A percentile compares a stretch with the other conserved stretches of the same genome.
phyloP scores from a whole-genome alignment of 1,284 basidiomycete species.

The Afroboletus lepidellus region DNA sequence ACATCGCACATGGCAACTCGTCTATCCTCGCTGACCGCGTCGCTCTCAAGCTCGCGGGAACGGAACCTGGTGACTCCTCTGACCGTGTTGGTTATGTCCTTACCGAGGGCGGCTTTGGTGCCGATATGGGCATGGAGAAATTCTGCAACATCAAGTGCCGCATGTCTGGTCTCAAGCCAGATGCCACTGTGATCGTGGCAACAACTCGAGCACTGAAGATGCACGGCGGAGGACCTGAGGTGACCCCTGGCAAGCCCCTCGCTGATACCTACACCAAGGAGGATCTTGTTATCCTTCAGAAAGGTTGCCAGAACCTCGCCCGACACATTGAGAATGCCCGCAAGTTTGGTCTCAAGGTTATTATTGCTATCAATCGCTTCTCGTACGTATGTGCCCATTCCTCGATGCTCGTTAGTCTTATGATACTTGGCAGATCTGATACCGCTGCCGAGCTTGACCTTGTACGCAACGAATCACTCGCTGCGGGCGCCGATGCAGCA shows the following conservation, averaged over 20 bases:
- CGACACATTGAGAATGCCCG: constrained; percentile 95
- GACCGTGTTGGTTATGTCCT: constrained; percentile 92
- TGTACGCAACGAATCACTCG: constrained; percentile 77
- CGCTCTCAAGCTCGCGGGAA: constrained; percentile 94
- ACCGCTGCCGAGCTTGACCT: constrained; percentile 89
- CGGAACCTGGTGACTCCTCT: constrained; percentile 85
- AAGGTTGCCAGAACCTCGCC: constrained; percentile 91
- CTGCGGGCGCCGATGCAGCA: constrained; percentile 91
- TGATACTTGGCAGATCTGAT: constrained; percentile 63
- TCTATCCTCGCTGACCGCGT: constrained; percentile 97
- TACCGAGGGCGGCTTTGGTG: constrained; percentile 98
- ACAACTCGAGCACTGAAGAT: constrained; percentile 98
- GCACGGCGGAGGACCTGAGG: constrained; percentile 98
- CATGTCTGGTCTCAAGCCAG: constrained; percentile 87
- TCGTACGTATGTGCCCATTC: constrained; percentile 53
- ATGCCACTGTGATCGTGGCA: constrained; percentile 94
- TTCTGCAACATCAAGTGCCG: constrained; percentile 99
- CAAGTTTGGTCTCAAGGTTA: constrained; percentile 96
- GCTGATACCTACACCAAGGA: constrained; percentile 94
- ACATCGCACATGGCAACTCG: constrained; percentile 99
- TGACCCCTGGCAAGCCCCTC: constrained; percentile 93
- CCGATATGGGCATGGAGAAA: constrained; percentile 99
- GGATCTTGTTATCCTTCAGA: constrained; percentile 86
- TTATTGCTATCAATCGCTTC: constrained; percentile 96
- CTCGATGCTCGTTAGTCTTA: constrained; percentile 2